Percentiles rank a stretch among this genome's conserved stretches.
These are phyloP conservation scores for Colletotrichum caudatum DNA, from an alignment of 2,329 filamentous ascomycete genomes.

Conservation along the genomic window DNA sequence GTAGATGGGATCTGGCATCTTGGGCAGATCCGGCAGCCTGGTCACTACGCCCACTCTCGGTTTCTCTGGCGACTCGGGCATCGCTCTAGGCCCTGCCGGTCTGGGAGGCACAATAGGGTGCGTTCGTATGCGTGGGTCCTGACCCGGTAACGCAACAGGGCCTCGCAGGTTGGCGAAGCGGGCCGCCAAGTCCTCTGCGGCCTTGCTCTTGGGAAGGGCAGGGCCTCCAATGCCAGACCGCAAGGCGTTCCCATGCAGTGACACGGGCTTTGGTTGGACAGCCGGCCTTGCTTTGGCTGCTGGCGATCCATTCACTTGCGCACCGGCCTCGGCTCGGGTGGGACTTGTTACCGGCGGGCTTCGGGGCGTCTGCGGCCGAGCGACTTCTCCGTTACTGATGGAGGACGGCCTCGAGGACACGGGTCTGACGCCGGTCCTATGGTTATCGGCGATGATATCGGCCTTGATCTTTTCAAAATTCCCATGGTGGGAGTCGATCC, in stretches of 20 bases:
- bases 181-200: conserved; percentile 63
- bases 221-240: conserved; percentile 50
- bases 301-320: conserved; percentile 35
- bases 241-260: conserved; percentile 72
- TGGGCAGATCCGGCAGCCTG: conserved; percentile 71
- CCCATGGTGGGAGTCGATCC: conserved; percentile 60
- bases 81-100: conserved; percentile 63
- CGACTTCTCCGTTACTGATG: conserved; percentile 23
- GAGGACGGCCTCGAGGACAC: conserved; percentile 42
- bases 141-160: conserved; percentile 54
- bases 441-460: conserved; percentile 72
- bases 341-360: conserved; percentile 41
- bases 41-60: conserved; percentile 63
- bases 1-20: conserved; percentile 80
- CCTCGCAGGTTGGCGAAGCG: conserved; percentile 70
- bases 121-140: conserved; percentile 66
- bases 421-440: conserved; percentile 69
- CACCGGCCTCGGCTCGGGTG: conserved; percentile 14
- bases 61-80: conserved; percentile 58
- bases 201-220: conserved; percentile 46
- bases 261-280: conserved; percentile 76
- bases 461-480: conserved; percentile 70
- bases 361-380: conserved; percentile 35
- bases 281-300: conserved; percentile 56
- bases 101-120: conserved; percentile 57